A percentile compares a stretch with the other conserved stretches of the same genome.
Conservation (phyloP, 768 basidiomycete genomes). For the Rhodotorula taiwanensis region DNA sequence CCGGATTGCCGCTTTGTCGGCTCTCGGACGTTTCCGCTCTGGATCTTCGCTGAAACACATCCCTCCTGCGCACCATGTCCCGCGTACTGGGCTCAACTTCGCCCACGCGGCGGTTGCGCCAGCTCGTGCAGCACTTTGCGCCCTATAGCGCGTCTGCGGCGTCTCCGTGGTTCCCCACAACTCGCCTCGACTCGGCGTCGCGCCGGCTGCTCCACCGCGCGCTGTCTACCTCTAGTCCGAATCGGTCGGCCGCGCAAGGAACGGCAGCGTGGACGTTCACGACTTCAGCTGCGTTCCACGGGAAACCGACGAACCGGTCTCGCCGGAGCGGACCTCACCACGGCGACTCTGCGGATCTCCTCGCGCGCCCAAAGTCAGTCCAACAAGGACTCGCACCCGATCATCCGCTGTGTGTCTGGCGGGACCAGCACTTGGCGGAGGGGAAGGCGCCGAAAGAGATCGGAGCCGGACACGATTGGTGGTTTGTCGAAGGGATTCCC, state of each 20-base stretch:
- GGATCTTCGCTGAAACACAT: no score
- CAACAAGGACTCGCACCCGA: not conserved
- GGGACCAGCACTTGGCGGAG: slow-evolving; percentile 6
- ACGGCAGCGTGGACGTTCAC: slow-evolving; percentile 3
- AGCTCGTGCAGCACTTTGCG: slow-evolving; percentile 4
- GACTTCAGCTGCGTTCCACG: slow-evolving; percentile 10
- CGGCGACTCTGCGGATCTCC: not conserved
- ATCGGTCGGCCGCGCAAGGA: no score
- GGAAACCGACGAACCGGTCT: not conserved
- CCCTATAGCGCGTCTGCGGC: no score
- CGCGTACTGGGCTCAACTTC: no score
- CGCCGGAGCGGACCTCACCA: not conserved
- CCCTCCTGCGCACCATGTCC: no score
- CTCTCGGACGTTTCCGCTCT: no score
- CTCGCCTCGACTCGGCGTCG: not conserved
- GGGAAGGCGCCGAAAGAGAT: slow-evolving; percentile 1
- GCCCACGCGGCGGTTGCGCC: not conserved
- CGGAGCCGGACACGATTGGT: slow-evolving; percentile 33
- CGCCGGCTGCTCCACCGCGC: not conserved
- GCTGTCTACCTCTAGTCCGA: not conserved
- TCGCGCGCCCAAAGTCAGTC: slow-evolving; percentile 1
- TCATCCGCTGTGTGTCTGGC: slow-evolving; percentile 14
- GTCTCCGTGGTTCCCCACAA: not conserved
- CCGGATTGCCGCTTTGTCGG: no score
- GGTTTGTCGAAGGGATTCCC: slow-evolving; percentile 11